Conservation (phyloP, 1,139 yeast genomes). For the Sugiyamaella neomexicana region DNA sequence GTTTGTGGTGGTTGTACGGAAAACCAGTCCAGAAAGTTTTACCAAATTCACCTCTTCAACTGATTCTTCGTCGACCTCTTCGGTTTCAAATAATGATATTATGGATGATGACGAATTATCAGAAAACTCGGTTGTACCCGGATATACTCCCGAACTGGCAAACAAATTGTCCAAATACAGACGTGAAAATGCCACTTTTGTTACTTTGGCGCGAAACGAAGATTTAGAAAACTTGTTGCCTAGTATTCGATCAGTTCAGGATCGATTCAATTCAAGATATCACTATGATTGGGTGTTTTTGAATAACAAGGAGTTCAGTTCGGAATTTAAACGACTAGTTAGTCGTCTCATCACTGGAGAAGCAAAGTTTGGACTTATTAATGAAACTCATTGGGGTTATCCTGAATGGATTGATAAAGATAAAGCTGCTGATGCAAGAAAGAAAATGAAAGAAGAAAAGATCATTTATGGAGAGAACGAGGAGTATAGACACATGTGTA, state of each 20-base stretch:
- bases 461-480: conserved; percentile 64
- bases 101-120: not conserved
- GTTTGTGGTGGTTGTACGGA: not conserved
- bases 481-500: conserved; percentile 73
- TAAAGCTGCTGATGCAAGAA: conserved; percentile 53
- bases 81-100: not conserved
- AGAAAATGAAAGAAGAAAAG: conserved; percentile 50
- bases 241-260: conserved; percentile 63
- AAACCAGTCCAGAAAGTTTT: not conserved
- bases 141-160: conserved; percentile 1
- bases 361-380: conserved; percentile 62
- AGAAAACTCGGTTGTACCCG: not conserved
- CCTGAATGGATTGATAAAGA: conserved; percentile 68
- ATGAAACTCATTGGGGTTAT: conserved; percentile 67
- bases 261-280: conserved; percentile 64
- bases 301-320: conserved; percentile 61
- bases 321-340: conserved; percentile 55
- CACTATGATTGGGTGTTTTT: conserved; percentile 82
- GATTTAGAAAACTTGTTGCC: conserved; percentile 60
- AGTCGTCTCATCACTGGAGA: conserved; percentile 55
- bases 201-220: conserved; percentile 66
- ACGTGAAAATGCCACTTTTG: conserved; percentile 59
- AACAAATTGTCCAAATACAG: conserved; percentile 1
- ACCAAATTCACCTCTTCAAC: not conserved
- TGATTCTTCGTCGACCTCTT: not conserved